Evolutionary conservation across 495 filamentous ascomycete genomes (phyloP).

Genomic region (Aspergillus hancockii): DNA sequence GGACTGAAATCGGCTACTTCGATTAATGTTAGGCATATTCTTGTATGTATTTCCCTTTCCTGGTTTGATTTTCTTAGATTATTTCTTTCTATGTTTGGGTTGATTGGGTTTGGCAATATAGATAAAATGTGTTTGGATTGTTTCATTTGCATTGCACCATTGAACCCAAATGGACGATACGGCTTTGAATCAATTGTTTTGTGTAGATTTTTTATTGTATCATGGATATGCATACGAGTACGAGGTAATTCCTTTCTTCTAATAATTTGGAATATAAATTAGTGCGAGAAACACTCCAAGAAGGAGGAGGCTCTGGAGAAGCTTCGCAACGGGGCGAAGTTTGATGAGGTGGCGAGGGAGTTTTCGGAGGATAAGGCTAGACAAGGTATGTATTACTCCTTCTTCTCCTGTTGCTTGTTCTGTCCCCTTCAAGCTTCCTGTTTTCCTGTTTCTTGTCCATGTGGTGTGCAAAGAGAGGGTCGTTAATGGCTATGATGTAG

Average conservation of each 20-base stretch:
- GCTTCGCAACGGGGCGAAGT: conserved; percentile 73
- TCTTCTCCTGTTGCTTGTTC: not conserved
- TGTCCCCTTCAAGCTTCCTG: not conserved
- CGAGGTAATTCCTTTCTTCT: no score
- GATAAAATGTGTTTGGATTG: conserved; percentile 1
- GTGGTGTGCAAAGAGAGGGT: not conserved
- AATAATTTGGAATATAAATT: not conserved
- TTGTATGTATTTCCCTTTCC: conserved; percentile 51
- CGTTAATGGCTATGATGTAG: conserved; percentile 36
- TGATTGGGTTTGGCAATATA: not conserved
- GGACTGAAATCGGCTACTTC: conserved; percentile 71
- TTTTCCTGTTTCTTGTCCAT: not conserved
- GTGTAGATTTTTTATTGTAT: not conserved
- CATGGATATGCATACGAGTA: not conserved
- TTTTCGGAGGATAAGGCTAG: conserved; percentile 89
- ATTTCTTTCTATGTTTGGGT: conserved; percentile 1
- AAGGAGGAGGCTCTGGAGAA: conserved; percentile 86
- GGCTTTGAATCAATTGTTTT: not conserved
- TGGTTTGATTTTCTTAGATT: conserved; percentile 7
- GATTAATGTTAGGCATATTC: conserved; percentile 87
- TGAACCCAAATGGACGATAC: no score
- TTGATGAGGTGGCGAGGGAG: conserved; percentile 84
- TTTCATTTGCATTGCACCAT: no score
- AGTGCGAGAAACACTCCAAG: conserved; percentile 87
- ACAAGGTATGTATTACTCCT: conserved; percentile 55